Percentiles rank a stretch among this genome's conserved stretches.
Conservation (phyloP, 2,329 filamentous ascomycete genomes). For the Plectosphaerella plurivora region DNA sequence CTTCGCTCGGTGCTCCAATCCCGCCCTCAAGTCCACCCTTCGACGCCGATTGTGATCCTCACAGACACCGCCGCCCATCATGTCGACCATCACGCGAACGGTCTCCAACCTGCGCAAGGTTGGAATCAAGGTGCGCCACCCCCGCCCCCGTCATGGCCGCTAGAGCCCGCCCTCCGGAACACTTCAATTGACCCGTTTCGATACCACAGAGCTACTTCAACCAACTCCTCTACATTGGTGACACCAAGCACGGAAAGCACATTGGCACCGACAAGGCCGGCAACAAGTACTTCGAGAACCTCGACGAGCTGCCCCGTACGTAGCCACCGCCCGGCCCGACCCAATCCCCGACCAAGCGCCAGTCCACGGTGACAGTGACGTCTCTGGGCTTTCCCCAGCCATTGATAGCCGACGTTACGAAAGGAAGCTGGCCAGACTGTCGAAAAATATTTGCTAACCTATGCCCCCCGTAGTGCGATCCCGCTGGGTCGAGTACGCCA, state of each 20-base stretch:
- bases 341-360: neutral
- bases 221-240: slow-evolving; percentile 82
- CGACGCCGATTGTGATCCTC: slow-evolving; percentile 20
- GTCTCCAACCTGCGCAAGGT: slow-evolving; percentile 82
- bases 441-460: neutral
- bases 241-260: slow-evolving; percentile 89
- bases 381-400: slow-evolving; percentile 2
- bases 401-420: neutral
- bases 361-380: neutral
- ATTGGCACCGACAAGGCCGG: slow-evolving; percentile 85
- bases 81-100: slow-evolving; percentile 90
- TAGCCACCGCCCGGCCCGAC: neutral
- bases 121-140: slow-evolving; percentile 69
- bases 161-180: slow-evolving; percentile 20
- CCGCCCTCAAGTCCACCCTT: slow-evolving; percentile 14
- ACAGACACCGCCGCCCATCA: slow-evolving; percentile 41
- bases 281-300: slow-evolving; percentile 98
- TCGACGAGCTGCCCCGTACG: slow-evolving; percentile 86
- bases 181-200: slow-evolving; percentile 74
- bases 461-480: slow-evolving; percentile 64
- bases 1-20: slow-evolving; percentile 8
- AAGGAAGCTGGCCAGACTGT: neutral
- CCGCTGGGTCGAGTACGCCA: slow-evolving; percentile 96
- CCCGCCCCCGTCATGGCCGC: slow-evolving; percentile 1
- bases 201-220: slow-evolving; percentile 74